phyloP scores from a whole-genome alignment of 768 basidiomycete genomes.

The Tricholoma terreum region DNA sequence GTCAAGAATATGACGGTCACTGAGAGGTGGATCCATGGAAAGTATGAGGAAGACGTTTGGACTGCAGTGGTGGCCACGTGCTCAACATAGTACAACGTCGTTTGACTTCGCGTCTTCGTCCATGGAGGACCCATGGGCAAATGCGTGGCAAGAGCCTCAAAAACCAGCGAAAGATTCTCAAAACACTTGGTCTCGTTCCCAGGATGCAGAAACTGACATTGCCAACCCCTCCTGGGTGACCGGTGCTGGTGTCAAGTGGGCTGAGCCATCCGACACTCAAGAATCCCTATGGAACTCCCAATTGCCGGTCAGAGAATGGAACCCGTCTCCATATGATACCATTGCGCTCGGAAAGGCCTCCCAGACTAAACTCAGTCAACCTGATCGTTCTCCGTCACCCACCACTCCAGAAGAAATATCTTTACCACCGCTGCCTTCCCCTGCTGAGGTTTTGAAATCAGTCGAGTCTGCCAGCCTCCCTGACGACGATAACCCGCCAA shows the following conservation, averaged over 20 bases:
- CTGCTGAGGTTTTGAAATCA: not conserved
- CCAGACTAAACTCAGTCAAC: conserved; percentile 4
- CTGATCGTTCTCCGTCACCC: conserved; percentile 11
- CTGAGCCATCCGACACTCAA: conserved; percentile 39
- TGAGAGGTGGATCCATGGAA: conserved; percentile 34
- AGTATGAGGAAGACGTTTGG: not conserved
- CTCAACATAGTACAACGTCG: conserved; percentile 2
- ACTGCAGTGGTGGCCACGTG: not conserved
- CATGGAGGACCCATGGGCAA: conserved; percentile 80
- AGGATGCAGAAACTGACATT: conserved; percentile 51
- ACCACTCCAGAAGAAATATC: conserved; percentile 9
- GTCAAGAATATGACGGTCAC: conserved; percentile 45
- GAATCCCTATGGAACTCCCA: conserved; percentile 42
- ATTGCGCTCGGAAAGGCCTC: conserved; percentile 33
- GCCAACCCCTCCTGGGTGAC: conserved; percentile 57
- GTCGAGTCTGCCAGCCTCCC: not conserved
- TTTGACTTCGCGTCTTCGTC: not conserved
- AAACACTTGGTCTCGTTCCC: conserved; percentile 14
- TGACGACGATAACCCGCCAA: conserved; percentile 1
- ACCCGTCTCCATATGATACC: conserved; percentile 40
- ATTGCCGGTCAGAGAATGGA: conserved; percentile 25
- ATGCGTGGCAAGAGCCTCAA: conserved; percentile 59
- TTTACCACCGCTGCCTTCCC: not conserved
- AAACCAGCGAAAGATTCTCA: conserved; percentile 17
- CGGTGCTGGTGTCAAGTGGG: conserved; percentile 43